Conservation (phyloP, 306 rosid genomes). For the Castanea crenata region DNA sequence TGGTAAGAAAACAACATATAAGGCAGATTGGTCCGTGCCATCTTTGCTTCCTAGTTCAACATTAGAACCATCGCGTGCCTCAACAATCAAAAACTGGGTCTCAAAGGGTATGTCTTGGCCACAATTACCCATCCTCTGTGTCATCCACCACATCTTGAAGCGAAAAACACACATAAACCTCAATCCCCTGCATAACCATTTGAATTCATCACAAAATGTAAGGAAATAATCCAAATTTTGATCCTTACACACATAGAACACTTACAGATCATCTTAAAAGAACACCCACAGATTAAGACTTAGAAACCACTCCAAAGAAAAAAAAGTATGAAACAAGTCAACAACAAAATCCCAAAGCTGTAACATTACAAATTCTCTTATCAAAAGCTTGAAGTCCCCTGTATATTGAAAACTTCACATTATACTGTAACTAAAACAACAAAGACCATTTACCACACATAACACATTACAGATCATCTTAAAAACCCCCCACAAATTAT, state of each 20-base stretch:
- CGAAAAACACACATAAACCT: conserved; percentile 78
- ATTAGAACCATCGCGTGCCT: conserved; percentile 42
- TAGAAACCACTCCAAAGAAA: neutral
- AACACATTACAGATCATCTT: too few species aligned
- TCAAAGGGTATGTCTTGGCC: conserved; percentile 80
- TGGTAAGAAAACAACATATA: conserved; percentile 73
- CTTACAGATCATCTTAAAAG: neutral
- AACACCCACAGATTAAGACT: too few species aligned
- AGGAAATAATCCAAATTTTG: neutral
- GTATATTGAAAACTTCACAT: too few species aligned
- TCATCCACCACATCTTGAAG: conserved; percentile 99
- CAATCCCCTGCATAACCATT: conserved; percentile 51
- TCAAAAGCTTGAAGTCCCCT: too few species aligned
- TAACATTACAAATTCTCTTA: too few species aligned
- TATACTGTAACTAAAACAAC: too few species aligned
- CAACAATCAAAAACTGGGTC: conserved; percentile 85
- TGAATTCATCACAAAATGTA: neutral
- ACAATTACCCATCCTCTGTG: conserved; percentile 79
- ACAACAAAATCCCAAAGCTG: too few species aligned
- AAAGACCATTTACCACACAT: too few species aligned
- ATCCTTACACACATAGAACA: neutral
- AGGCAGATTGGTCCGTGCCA: conserved; percentile 39
- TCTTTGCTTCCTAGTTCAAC: conserved; percentile 32
- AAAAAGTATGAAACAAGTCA: too few species aligned
- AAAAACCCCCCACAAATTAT: too few species aligned